Evolutionary conservation across 495 filamentous ascomycete species (phyloP), one percentile per base, ranked within the genome.

Genomic region (Chaetomium cochliodes): DNA sequence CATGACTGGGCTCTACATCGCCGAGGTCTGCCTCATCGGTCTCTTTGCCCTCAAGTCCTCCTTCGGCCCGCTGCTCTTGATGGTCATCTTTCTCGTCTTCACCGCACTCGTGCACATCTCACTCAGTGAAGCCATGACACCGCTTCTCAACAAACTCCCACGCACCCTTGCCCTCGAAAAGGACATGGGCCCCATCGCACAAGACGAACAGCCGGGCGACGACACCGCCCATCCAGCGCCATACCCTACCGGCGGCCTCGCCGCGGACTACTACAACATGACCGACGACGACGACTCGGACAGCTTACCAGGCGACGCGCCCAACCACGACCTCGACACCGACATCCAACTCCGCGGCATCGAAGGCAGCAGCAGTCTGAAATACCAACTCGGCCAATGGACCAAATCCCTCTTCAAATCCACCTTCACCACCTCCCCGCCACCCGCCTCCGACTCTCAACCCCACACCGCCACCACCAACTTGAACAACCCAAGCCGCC

Each of bases 1-100:
- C 56, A 86, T 92, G 44, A 86, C 89, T 1, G 92, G 92, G 20
- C 83, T 92, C 28, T 97, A 97, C 73, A 77, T 97, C 25, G 83
- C 87, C 20, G 85, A 92, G 65, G 68, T 92, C 62, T 92, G 89
- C 71, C 73, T 97, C 64, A 87, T 96, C 57, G 92, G 92, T 51
- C 84, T 97, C 42, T 93, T 97, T 67, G 87, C 83, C 50, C 86
- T 94, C 57, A 82, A 80, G 51, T 73, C 73, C 18, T 88, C 88
- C 23, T 63, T 86, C 20, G 92, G 90, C 0, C 92, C 92, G 12
- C 69, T 92, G 63, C 74, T 92, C 39, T 80, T 96, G 41, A 89
- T 91, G 81, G 82, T 88, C 62, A 71, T 92, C 62, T 84, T 93
- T 66, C 77, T 96, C 55, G 71, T 92, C 71, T 85, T 89, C 70